Evolutionary conservation across 176 grass and related monocot species (phyloP).

Genomic region (Juncus inflexus): DNA sequence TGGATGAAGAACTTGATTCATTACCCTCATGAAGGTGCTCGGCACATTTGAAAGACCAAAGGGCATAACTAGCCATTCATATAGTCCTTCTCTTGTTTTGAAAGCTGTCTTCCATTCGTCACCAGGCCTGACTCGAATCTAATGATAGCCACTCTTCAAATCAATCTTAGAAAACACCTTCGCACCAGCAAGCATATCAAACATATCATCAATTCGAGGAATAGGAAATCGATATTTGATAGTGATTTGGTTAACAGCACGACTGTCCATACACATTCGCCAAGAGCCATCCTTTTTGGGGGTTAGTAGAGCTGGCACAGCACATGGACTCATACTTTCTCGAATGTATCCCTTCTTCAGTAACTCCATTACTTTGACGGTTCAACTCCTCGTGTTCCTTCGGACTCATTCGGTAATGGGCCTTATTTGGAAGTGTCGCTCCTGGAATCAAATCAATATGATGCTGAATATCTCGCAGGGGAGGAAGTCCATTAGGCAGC

Average conservation of each 20-base stretch:
- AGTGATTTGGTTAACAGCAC: constrained; percentile 7
- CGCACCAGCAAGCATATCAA: background rate
- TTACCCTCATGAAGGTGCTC: constrained; percentile 9
- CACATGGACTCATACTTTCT: constrained; percentile 2
- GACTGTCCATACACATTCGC: constrained; percentile 10
- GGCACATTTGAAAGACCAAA: constrained; percentile 1
- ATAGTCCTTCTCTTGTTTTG: constrained; percentile 7
- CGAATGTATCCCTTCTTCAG: background rate
- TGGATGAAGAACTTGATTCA: constrained; percentile 8
- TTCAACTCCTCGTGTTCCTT: background rate
- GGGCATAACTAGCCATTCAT: background rate
- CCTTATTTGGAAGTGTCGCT: background rate
- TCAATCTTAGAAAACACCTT: background rate
- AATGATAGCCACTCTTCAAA: background rate
- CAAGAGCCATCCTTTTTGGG: constrained; percentile 9
- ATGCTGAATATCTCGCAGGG: constrained; percentile 3
- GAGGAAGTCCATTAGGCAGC: background rate
- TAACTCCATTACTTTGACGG: background rate
- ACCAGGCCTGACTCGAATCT: constrained; percentile 9
- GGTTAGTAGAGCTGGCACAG: background rate
- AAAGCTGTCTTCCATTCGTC: constrained; percentile 22
- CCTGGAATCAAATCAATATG: background rate
- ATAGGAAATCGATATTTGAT: constrained; percentile 11
- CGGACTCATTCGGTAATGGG: background rate
- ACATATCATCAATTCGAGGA: constrained; percentile 1